Evolutionary conservation across 805 yeast genomes (phyloP).

Genomic region (Monosporozyma aquatica): DNA sequence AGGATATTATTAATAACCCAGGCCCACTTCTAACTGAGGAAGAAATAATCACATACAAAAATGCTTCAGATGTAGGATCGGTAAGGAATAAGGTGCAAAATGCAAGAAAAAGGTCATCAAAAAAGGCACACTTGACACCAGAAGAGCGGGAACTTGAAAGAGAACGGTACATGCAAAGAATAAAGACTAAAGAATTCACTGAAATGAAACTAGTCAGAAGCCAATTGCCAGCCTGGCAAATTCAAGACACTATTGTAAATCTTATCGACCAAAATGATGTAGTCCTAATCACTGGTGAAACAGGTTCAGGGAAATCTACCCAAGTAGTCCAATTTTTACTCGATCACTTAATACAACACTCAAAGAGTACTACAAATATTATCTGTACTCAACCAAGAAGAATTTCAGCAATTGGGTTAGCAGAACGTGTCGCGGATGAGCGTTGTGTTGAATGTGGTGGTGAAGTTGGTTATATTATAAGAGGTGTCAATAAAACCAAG

Average conservation of each 20-base stretch:
- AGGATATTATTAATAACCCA: conserved; percentile 56
- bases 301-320: conserved; percentile 96
- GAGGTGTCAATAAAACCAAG: conserved; percentile 75
- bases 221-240: conserved; percentile 77
- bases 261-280: conserved; percentile 53
- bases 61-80: neutral
- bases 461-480: conserved; percentile 80
- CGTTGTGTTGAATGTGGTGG: conserved; percentile 39
- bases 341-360: conserved; percentile 47
- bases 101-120: conserved; percentile 8
- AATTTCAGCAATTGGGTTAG: conserved; percentile 89
- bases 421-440: conserved; percentile 86
- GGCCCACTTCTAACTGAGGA: conserved; percentile 45
- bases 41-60: neutral
- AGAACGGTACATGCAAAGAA: conserved; percentile 30
- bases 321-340: conserved; percentile 85
- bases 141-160: conserved; percentile 31
- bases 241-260: conserved; percentile 44
- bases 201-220: conserved; percentile 40
- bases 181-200: conserved; percentile 30
- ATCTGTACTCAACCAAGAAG: conserved; percentile 94
- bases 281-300: conserved; percentile 84
- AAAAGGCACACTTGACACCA: conserved; percentile 12
- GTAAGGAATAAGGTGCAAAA: neutral
- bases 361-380: conserved; percentile 44